phyloP scores from a whole-genome alignment of 2,329 filamentous ascomycete genomes.

The Diaporthe citrichinensis region DNA sequence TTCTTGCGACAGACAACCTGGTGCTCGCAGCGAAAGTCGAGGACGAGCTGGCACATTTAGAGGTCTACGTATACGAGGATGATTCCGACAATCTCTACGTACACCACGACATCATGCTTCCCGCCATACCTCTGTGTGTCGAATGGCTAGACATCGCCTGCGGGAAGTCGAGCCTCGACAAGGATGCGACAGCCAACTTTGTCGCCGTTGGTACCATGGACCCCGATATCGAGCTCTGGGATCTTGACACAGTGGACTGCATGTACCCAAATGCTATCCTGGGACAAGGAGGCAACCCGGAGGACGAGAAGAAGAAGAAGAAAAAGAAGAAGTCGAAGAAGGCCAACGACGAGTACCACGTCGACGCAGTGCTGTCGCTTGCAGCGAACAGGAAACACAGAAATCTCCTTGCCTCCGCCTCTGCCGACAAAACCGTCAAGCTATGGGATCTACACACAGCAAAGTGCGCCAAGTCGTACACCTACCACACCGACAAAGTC shows the following conservation, averaged over 20 bases:
- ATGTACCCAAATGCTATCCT: constrained; percentile 99
- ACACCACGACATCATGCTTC: constrained; percentile 99
- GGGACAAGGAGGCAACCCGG: constrained; percentile 75
- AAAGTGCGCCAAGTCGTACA: constrained; percentile 95
- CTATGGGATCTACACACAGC: constrained; percentile 96
- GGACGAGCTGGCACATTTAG: constrained; percentile 95
- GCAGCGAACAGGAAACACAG: constrained; percentile 94
- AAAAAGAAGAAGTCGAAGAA: constrained; percentile 93
- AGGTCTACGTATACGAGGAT: constrained; percentile 98
- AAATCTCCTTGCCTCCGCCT: constrained; percentile 94
- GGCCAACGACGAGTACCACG: constrained; percentile 91
- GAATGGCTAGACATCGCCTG: constrained; percentile 98
- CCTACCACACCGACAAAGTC: constrained; percentile 97
- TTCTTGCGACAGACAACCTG: constrained; percentile 92
- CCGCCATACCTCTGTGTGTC: constrained; percentile 93
- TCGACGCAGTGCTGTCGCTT: constrained; percentile 92
- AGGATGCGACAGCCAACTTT: constrained; percentile 84
- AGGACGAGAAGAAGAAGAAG: constrained; percentile 78
- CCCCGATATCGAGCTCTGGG: constrained; percentile 98
- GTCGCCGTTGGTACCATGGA: constrained; percentile 98
- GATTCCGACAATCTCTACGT: constrained; percentile 96
- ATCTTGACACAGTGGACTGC: constrained; percentile 94
- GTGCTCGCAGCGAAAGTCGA: constrained; percentile 94
- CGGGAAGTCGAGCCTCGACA: constrained; percentile 74
- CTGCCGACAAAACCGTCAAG: constrained; percentile 97